These are phyloP conservation scores for Kokia cookei DNA, from an alignment of 441 rosid genomes.

Conservation along the genomic window DNA sequence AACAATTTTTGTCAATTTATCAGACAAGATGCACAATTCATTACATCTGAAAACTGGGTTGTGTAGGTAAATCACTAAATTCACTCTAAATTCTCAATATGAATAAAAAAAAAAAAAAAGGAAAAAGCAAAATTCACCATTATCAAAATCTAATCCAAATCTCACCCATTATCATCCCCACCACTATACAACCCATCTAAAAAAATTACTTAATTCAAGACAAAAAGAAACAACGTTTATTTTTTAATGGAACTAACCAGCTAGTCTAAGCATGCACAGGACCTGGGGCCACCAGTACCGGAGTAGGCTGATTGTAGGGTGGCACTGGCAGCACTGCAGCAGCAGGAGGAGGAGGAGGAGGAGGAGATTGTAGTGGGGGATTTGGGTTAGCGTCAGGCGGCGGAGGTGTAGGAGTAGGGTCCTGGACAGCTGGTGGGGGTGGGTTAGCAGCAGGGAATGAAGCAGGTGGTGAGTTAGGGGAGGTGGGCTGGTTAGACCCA, in stretches of 20 bases:
- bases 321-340: slow-evolving; percentile 45
- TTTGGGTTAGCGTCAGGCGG: slow-evolving; percentile 14
- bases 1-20: not conserved
- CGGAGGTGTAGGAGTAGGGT: not conserved
- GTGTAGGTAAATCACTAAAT: not conserved
- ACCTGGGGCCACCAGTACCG: slow-evolving; percentile 44
- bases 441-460: slow-evolving; percentile 11
- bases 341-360: slow-evolving; percentile 55
- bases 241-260: not conserved
- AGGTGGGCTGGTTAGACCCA: slow-evolving; percentile 14
- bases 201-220: not conserved
- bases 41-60: not conserved
- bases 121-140: not conserved
- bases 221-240: not conserved
- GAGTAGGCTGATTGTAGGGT: slow-evolving; percentile 43
- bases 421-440: slow-evolving; percentile 8
- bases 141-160: not conserved
- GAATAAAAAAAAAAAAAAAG: not conserved
- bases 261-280: slow-evolving; percentile 50
- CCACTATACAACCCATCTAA: not conserved
- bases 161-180: not conserved
- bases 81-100: not conserved
- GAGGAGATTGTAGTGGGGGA: slow-evolving; percentile 28
- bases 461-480: slow-evolving; percentile 29
- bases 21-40: not conserved